Conservation (phyloP, 805 yeast species). For the Candida fluviatilis region DNA sequence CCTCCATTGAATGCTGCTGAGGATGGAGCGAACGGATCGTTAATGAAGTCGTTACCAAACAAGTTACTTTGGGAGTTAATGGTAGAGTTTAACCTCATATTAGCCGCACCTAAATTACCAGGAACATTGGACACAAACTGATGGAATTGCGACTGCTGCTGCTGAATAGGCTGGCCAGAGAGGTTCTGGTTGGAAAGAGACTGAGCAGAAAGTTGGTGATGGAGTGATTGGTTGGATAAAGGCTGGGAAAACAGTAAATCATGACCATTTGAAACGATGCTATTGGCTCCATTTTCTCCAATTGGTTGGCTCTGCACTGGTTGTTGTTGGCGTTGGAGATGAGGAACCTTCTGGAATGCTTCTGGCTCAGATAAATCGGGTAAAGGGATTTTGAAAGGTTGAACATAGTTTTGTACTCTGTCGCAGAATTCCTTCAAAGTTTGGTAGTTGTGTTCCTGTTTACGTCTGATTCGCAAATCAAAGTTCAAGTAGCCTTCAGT, state of each 20-base stretch:
- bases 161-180: slow-evolving; percentile 1
- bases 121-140: slow-evolving; percentile 21
- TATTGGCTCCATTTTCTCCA: slow-evolving; percentile 2
- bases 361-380: slow-evolving; percentile 25
- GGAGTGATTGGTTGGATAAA: slow-evolving; percentile 6
- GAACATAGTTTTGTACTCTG: slow-evolving; percentile 42
- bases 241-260: slow-evolving; percentile 7
- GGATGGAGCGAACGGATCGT: slow-evolving; percentile 17
- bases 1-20: slow-evolving; percentile 8
- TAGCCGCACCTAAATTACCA: slow-evolving; percentile 24
- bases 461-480: slow-evolving; percentile 55
- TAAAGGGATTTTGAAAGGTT: slow-evolving; percentile 62
- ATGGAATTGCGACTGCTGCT: slow-evolving; percentile 24
- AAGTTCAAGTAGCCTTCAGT: slow-evolving; percentile 52
- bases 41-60: slow-evolving; percentile 21
- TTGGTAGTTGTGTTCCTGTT: slow-evolving; percentile 46
- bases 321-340: slow-evolving; percentile 3
- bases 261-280: slow-evolving; percentile 1
- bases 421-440: slow-evolving; percentile 53
- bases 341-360: slow-evolving; percentile 3
- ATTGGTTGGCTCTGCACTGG: slow-evolving; percentile 3
- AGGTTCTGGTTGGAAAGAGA: slow-evolving; percentile 6
- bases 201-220: slow-evolving; percentile 7
- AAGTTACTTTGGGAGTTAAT: slow-evolving; percentile 14
- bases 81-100: slow-evolving; percentile 18